Evolutionary conservation across 441 rosid genomes (phyloP).

Genomic region (Erodium moschatum): DNA sequence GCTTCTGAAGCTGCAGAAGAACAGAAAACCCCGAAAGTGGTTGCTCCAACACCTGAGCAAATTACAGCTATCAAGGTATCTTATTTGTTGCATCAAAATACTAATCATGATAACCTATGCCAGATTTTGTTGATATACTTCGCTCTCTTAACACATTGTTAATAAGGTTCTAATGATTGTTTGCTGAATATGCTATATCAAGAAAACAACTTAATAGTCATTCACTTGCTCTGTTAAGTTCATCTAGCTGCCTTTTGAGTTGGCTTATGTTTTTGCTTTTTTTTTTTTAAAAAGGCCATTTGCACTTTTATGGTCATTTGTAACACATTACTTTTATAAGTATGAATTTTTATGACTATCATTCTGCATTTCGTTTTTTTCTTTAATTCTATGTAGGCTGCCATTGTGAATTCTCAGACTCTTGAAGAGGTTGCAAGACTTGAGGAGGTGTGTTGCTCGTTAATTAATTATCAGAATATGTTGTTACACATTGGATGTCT

Average conservation of each 20-base stretch:
- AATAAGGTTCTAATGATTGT: background rate
- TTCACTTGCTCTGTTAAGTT: background rate
- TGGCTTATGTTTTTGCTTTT: background rate
- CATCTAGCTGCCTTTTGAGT: too few species aligned
- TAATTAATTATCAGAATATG: constrained; percentile 9
- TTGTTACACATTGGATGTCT: constrained; percentile 10
- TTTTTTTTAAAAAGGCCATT: background rate
- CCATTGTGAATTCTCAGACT: constrained; percentile 95
- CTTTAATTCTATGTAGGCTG: constrained; percentile 57
- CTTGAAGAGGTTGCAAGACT: constrained; percentile 97
- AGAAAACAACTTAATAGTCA: background rate
- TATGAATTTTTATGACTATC: background rate
- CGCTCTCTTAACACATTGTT: too few species aligned
- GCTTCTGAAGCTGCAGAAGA: constrained; percentile 48
- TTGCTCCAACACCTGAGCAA: constrained; percentile 88
- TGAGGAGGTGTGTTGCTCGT: constrained; percentile 50
- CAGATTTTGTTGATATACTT: too few species aligned
- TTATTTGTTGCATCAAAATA: constrained; percentile 14
- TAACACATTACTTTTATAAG: too few species aligned
- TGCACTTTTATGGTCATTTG: background rate
- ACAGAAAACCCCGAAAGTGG: constrained; percentile 53
- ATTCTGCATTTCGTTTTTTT: constrained; percentile 10
- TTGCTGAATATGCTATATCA: background rate
- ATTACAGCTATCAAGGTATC: constrained; percentile 88
- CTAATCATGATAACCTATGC: constrained; percentile 4